Evolutionary conservation across 257 asterid species (phyloP).

Genomic region (Primulina huaijiensis): DNA sequence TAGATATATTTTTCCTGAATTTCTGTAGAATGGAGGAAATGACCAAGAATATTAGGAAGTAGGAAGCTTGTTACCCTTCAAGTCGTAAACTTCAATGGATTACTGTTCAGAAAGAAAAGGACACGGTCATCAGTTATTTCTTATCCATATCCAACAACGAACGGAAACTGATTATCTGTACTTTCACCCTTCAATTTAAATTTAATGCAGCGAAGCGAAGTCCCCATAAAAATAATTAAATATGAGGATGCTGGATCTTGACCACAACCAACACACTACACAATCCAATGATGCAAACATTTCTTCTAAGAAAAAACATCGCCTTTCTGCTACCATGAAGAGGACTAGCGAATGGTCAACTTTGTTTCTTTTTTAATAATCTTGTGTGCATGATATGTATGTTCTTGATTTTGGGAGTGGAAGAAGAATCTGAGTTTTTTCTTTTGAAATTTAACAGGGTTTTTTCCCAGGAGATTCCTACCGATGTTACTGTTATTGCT

Average conservation of each 20-base stretch:
- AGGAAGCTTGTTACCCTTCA: too few relatives aligned
- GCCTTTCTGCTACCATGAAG: neutral
- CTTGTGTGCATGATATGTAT: neutral
- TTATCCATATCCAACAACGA: neutral
- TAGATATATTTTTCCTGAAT: too few relatives aligned
- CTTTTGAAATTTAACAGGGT: slow-evolving; percentile 48
- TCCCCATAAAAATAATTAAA: neutral
- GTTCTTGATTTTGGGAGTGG: neutral
- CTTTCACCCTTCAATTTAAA: neutral
- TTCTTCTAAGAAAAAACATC: neutral
- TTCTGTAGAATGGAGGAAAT: too few relatives aligned
- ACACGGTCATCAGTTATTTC: neutral
- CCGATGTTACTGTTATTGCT: slow-evolving; percentile 64
- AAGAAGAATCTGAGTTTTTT: neutral
- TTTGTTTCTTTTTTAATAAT: neutral
- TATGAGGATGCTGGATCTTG: neutral
- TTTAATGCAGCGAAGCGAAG: neutral
- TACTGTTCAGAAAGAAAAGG: neutral
- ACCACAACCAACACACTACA: neutral
- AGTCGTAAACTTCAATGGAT: neutral
- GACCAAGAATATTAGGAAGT: too few relatives aligned
- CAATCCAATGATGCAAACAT: neutral
- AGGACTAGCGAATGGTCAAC: neutral
- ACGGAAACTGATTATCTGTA: neutral
- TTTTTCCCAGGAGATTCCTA: slow-evolving; percentile 76